Conservation (phyloP, 176 grass and related monocot genomes). For the Avena sativa region DNA sequence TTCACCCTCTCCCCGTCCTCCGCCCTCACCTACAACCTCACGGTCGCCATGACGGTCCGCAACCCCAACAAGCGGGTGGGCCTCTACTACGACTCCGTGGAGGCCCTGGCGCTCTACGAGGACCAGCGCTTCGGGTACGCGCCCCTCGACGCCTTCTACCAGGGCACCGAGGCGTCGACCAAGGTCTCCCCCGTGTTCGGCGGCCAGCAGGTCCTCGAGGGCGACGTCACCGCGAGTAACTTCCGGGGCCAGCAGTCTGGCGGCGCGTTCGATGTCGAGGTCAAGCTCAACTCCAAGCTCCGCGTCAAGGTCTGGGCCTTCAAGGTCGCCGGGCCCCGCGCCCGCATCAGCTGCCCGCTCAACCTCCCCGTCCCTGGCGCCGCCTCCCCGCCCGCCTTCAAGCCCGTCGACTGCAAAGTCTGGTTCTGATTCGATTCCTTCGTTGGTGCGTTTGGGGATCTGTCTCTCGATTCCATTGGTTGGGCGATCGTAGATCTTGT, state of each 20-base stretch:
- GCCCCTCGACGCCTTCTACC: constrained; percentile 61
- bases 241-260: not conserved
- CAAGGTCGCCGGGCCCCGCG: constrained; percentile 22
- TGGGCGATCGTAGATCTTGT: not conserved
- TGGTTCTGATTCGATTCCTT: constrained; percentile 35
- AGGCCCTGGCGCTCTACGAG: constrained; percentile 49
- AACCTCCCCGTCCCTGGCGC: constrained; percentile 29
- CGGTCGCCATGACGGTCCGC: constrained; percentile 54
- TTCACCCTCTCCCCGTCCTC: constrained; percentile 22
- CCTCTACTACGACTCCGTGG: constrained; percentile 69
- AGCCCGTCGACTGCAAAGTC: constrained; percentile 48
- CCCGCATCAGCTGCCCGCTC: constrained; percentile 46
- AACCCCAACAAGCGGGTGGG: constrained; percentile 77
- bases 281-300: constrained; percentile 54
- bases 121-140: constrained; percentile 57
- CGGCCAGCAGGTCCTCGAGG: constrained; percentile 35
- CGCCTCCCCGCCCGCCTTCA: not conserved
- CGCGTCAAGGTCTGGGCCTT: constrained; percentile 55
- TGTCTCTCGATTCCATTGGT: not conserved
- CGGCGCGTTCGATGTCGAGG: constrained; percentile 37
- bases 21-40: constrained; percentile 46
- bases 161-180: constrained; percentile 22
- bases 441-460: too few relatives aligned
- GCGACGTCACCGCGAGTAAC: constrained; percentile 5
- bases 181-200: constrained; percentile 16